Conservation (phyloP, 805 yeast species). For the Isabelozyma gotoi region DNA sequence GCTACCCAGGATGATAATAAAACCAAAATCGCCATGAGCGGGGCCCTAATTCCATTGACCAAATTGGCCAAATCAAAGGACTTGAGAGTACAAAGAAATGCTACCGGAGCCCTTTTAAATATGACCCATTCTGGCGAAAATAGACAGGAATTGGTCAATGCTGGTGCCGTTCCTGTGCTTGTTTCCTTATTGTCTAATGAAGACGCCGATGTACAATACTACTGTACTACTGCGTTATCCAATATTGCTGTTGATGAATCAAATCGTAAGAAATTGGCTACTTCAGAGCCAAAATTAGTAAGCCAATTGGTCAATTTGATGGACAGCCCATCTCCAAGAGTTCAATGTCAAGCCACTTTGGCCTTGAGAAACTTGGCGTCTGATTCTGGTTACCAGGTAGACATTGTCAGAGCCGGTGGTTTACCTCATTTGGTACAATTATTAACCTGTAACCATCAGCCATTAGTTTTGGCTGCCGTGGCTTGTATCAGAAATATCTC, state of each 20-base stretch:
- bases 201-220: conserved; percentile 97
- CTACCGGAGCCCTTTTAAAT: conserved; percentile 95
- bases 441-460: conserved; percentile 85
- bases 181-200: conserved; percentile 81
- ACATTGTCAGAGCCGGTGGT: conserved; percentile 94
- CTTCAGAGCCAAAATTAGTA: conserved; percentile 91
- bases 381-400: conserved; percentile 93
- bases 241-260: conserved; percentile 96
- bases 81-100: conserved; percentile 95
- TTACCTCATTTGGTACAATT: conserved; percentile 89
- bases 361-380: conserved; percentile 95
- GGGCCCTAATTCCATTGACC: conserved; percentile 92
- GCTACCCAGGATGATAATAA: conserved; percentile 98
- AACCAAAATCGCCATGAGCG: conserved; percentile 92
- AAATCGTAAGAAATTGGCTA: conserved; percentile 83
- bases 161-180: conserved; percentile 96
- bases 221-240: conserved; percentile 95
- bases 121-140: conserved; percentile 98
- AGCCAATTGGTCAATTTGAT: conserved; percentile 82
- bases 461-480: conserved; percentile 91
- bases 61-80: conserved; percentile 93
- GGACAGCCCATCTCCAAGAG: conserved; percentile 92
- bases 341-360: conserved; percentile 97
- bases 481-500: conserved; percentile 98
- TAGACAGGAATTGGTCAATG: conserved; percentile 93